Evolutionary conservation across 192 early-diverging fungal genomes (phyloP).

Genomic region (Coemansia aciculifera): DNA sequence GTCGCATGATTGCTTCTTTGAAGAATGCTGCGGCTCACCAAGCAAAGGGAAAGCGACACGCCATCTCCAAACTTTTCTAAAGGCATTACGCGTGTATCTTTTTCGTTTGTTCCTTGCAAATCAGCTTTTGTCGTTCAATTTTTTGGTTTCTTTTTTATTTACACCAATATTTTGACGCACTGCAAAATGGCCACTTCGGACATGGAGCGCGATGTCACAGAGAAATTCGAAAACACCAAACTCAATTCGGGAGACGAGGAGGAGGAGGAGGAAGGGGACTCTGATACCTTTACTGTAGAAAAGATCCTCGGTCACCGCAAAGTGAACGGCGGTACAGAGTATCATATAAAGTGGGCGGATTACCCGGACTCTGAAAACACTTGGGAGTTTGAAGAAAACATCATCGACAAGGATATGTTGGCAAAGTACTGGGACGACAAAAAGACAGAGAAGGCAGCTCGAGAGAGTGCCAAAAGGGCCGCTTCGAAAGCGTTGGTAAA

Average conservation of each 20-base stretch:
- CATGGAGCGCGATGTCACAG: background rate
- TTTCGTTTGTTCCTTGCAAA: background rate
- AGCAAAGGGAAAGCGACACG: background rate
- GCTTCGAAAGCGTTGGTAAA: background rate
- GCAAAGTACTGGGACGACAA: conserved; percentile 38
- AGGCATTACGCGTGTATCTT: background rate
- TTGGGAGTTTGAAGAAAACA: conserved; percentile 61
- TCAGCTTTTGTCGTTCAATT: background rate
- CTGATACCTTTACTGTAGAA: conserved; percentile 24
- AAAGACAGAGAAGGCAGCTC: conserved; percentile 11
- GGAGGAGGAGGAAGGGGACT: background rate
- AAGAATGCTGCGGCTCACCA: background rate
- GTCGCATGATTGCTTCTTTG: background rate
- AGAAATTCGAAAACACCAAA: conserved; percentile 9
- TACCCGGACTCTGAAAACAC: conserved; percentile 56
- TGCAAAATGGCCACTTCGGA: background rate
- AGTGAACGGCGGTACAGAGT: conserved; percentile 25
- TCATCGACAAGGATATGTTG: conserved; percentile 41
- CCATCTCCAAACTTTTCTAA: background rate
- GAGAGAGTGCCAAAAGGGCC: conserved; percentile 9
- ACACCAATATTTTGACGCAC: background rate
- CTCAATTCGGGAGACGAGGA: background rate
- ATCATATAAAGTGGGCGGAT: conserved; percentile 60
- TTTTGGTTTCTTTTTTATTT: background rate
- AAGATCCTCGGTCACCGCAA: conserved; percentile 25